Evolutionary conservation across 768 basidiomycete genomes (phyloP).

Genomic region (Russula sp.): DNA sequence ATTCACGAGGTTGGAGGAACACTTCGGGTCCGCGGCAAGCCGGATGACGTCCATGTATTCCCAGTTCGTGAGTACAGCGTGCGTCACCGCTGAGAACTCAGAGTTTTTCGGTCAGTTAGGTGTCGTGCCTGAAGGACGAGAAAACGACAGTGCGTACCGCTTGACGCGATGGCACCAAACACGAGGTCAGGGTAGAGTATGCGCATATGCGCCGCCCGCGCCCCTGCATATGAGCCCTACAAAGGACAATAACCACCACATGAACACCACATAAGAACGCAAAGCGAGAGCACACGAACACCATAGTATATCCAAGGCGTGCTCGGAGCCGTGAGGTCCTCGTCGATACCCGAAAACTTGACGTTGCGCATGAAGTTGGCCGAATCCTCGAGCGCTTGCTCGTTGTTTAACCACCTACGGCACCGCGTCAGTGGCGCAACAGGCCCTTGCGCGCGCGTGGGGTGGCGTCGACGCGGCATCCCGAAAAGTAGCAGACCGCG

Average conservation of each 20-base stretch:
- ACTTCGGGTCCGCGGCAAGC: constrained; percentile 54
- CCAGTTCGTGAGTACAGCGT: constrained; percentile 76
- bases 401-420: constrained; percentile 78
- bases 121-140: neutral
- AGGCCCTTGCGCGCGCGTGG: neutral
- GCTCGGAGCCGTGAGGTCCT: constrained; percentile 60
- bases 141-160: constrained; percentile 40
- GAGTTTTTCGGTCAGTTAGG: neutral
- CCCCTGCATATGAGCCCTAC: constrained; percentile 90
- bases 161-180: constrained; percentile 84
- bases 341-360: constrained; percentile 61
- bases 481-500: neutral
- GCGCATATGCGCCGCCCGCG: constrained; percentile 88
- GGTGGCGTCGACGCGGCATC: neutral
- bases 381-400: constrained; percentile 83
- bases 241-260: neutral
- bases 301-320: constrained; percentile 94
- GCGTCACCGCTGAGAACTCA: constrained; percentile 58
- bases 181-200: constrained; percentile 82
- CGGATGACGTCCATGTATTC: constrained; percentile 86
- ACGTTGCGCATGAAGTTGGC: constrained; percentile 85
- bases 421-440: neutral
- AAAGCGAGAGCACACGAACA: constrained; percentile 35
- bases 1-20: constrained; percentile 52
- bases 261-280: neutral